Base-by-base conservation (phyloP, 1,284 basidiomycete genomes). In the Clitocybe nebularis region DNA sequence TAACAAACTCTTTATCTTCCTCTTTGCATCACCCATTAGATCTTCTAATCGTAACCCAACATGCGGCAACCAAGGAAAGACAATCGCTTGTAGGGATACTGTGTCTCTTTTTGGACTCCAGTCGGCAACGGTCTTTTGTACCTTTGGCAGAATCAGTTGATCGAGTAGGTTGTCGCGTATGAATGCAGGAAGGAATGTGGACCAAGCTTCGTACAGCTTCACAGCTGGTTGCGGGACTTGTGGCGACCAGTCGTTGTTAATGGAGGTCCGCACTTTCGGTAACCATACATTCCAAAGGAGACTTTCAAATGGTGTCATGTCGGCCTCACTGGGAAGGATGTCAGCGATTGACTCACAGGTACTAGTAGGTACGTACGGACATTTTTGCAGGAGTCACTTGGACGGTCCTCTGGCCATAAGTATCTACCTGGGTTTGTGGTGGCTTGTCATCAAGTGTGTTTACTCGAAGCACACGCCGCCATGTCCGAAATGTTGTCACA, bases 21-120 rank as follows among this genome's bases (percentile, higher is more conserved):
- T 73, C 56, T 84, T 84, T 3, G 92, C 88, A 47, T 95, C 92
- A 10, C 81, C 84, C 6, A 99, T 64, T 5, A 97, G 68, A 9
- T 83, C 81, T 44, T 92, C 87, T 48, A 91, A 67, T 34, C 91
- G 71, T 14, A 88, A 65, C 1, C 89, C 92, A 3, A 97, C 73
- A 53, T 92, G 76, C 1, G 93, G 89, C 35, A 99, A 66, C 96
- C 96, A 99, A 2, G 96, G 96, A 63, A 99, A 96, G 0, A 99
- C 79, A 25, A 99, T 75, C 1, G 78, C 72, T 41, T 89, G 87
- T 38, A 99, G 65, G 0, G 88, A 68, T 0, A 76, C 70, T 2
- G 66, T 67, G 39, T 74, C 75, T 21, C 67, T 67, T 52, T 77
- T 78, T 3, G 81, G 69, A 54, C 72, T 84, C 93, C 95, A 97